Percentiles rank a stretch among this genome's conserved stretches.
These are phyloP conservation scores for Penicillium turbatum DNA, from an alignment of 495 filamentous ascomycete species.

Conservation along the genomic window DNA sequence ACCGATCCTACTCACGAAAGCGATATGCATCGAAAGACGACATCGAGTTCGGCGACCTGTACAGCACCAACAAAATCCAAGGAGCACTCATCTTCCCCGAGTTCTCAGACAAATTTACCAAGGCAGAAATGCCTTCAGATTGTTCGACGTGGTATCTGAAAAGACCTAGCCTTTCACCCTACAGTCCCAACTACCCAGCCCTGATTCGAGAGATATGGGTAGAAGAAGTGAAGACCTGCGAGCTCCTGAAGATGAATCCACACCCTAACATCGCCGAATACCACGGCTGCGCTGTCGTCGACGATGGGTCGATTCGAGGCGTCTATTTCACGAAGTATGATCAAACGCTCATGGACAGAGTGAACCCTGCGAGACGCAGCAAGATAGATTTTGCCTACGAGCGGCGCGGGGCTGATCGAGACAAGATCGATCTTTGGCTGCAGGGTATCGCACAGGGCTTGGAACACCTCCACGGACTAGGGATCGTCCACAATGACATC, in stretches of 20 bases:
- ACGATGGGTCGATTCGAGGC: constrained; percentile 27
- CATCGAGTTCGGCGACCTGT: neutral
- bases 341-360: constrained; percentile 26
- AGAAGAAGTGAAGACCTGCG: constrained; percentile 13
- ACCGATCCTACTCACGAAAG: constrained; percentile 1
- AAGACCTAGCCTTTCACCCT: constrained; percentile 5
- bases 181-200: constrained; percentile 4
- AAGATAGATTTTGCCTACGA: constrained; percentile 11
- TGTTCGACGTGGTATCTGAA: constrained; percentile 3
- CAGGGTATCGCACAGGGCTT: constrained; percentile 26
- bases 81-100: neutral
- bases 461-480: constrained; percentile 25
- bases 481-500: constrained; percentile 32
- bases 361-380: constrained; percentile 13
- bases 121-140: neutral
- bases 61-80: constrained; percentile 1
- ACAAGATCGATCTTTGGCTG: constrained; percentile 7
- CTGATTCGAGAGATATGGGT: constrained; percentile 4
- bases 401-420: neutral
- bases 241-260: constrained; percentile 20
- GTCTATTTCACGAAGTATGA: constrained; percentile 30
- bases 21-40: neutral
- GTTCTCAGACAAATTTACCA: constrained; percentile 5
- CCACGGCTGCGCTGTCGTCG: constrained; percentile 23
- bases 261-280: constrained; percentile 31